Conservation (phyloP, 2,329 filamentous ascomycete genomes). For the Pseudopyricularia cyperi region DNA sequence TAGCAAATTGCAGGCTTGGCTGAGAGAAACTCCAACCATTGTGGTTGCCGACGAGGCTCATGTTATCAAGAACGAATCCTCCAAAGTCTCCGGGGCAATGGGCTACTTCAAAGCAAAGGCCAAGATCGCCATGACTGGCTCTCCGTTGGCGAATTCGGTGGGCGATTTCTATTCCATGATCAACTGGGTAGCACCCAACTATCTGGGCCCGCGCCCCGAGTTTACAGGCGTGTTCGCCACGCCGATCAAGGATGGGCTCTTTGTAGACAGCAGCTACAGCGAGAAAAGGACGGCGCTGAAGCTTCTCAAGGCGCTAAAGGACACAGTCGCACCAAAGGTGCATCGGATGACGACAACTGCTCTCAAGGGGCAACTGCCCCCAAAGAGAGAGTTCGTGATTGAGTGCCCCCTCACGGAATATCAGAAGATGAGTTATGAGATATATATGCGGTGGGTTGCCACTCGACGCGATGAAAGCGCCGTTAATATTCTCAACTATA, state of each 20-base stretch:
- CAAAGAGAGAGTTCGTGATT: constrained; percentile 73
- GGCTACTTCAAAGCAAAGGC: constrained; percentile 50
- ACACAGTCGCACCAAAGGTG: constrained; percentile 64
- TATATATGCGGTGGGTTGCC: constrained; percentile 20
- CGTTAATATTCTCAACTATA: constrained; percentile 18
- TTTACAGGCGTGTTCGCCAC: constrained; percentile 59
- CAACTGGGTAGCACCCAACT: constrained; percentile 72
- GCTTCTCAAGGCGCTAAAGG: constrained; percentile 57
- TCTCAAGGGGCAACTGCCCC: constrained; percentile 53
- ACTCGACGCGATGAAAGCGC: neutral
- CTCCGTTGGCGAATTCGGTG: constrained; percentile 74
- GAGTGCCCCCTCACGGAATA: constrained; percentile 54
- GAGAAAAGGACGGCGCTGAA: constrained; percentile 50
- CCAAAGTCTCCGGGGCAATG: constrained; percentile 39
- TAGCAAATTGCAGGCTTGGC: constrained; percentile 18
- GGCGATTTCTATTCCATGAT: constrained; percentile 80
- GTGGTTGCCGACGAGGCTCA: constrained; percentile 84
- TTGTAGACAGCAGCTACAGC: constrained; percentile 40
- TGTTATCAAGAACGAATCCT: constrained; percentile 52
- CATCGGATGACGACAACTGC: constrained; percentile 56
- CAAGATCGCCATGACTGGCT: constrained; percentile 76
- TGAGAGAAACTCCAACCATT: constrained; percentile 53
- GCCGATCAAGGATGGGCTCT: constrained; percentile 63
- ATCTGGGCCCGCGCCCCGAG: constrained; percentile 53
- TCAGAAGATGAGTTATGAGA: constrained; percentile 50